Percentiles rank a stretch among this genome's conserved stretches.
Evolutionary conservation across 1,284 basidiomycete species (phyloP).

Genomic region (Omphalotus olearius): DNA sequence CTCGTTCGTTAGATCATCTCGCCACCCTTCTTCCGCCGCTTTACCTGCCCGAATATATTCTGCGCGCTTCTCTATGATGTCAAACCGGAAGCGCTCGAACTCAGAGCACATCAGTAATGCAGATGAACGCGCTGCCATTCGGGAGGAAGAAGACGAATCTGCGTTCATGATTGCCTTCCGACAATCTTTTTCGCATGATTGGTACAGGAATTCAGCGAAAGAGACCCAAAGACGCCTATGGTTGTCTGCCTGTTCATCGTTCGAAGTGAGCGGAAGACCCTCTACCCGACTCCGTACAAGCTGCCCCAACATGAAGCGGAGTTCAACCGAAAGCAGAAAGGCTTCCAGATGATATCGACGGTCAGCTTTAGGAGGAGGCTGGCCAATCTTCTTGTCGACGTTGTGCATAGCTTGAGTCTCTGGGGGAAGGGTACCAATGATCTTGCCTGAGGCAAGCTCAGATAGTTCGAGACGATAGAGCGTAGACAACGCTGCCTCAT

Average conservation of each 20-base stretch:
- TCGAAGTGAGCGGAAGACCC: slow-evolving; percentile 13
- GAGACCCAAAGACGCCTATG: slow-evolving; percentile 28
- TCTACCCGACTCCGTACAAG: slow-evolving; percentile 11
- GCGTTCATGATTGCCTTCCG: slow-evolving; percentile 34
- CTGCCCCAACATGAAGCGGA: slow-evolving; percentile 23
- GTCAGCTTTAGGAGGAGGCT: slow-evolving; percentile 14
- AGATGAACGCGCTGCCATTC: slow-evolving; percentile 26
- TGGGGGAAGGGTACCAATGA: slow-evolving; percentile 24
- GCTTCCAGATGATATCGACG: slow-evolving; percentile 14
- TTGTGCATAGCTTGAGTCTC: slow-evolving; percentile 36
- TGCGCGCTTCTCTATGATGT: slow-evolving; percentile 5
- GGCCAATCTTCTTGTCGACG: slow-evolving; percentile 24
- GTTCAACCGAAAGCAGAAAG: slow-evolving; percentile 24
- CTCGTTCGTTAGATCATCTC: not conserved
- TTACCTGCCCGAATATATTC: not conserved
- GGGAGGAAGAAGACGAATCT: slow-evolving; percentile 29
- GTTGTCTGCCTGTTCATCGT: slow-evolving; percentile 14
- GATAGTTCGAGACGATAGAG: slow-evolving; percentile 39
- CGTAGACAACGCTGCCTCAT: slow-evolving; percentile 39
- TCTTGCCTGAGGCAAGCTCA: slow-evolving; percentile 17
- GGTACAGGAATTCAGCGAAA: slow-evolving; percentile 36
- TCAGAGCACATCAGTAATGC: slow-evolving; percentile 3
- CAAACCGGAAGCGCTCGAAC: slow-evolving; percentile 13
- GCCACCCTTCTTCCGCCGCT: not conserved
- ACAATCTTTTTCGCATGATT: slow-evolving; percentile 38